Evolutionary conservation across 257 asterid species (phyloP).

Genomic region (Marsdenia floribunda): DNA sequence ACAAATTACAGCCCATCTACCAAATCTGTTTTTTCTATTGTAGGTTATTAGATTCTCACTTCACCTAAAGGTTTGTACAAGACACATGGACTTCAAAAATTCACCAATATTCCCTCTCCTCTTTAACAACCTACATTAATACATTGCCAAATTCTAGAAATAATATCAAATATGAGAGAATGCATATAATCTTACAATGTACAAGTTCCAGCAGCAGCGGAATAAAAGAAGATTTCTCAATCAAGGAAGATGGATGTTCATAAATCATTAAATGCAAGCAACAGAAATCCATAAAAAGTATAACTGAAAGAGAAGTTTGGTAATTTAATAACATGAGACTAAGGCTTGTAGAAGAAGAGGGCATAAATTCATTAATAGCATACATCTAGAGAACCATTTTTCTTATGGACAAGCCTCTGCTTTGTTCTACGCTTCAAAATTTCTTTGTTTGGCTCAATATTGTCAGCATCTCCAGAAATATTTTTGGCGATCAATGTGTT

Average conservation of each 20-base stretch:
- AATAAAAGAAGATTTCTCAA: background rate
- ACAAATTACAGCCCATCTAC: background rate
- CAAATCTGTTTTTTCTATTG: background rate
- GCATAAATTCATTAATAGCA: slow-evolving; percentile 9
- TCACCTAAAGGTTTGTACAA: background rate
- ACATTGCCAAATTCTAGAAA: background rate
- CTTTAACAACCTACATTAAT: background rate
- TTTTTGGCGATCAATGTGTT: background rate
- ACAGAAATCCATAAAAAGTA: background rate
- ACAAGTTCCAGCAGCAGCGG: background rate
- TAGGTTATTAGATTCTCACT: background rate
- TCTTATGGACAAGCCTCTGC: slow-evolving; percentile 25
- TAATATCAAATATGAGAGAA: background rate
- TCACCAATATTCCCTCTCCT: background rate
- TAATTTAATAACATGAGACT: background rate
- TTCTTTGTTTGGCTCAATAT: slow-evolving; percentile 22
- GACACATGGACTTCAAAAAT: background rate
- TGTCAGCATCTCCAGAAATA: background rate
- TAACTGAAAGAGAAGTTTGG: slow-evolving; percentile 2
- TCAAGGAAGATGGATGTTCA: background rate
- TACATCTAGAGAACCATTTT: slow-evolving; percentile 45
- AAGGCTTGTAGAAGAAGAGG: background rate
- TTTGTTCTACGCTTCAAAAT: slow-evolving; percentile 32
- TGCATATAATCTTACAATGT: background rate
- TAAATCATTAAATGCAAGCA: background rate